These are phyloP conservation scores for Microsporum canis DNA, from an alignment of 2,329 filamentous ascomycete genomes.

Conservation along the genomic window DNA sequence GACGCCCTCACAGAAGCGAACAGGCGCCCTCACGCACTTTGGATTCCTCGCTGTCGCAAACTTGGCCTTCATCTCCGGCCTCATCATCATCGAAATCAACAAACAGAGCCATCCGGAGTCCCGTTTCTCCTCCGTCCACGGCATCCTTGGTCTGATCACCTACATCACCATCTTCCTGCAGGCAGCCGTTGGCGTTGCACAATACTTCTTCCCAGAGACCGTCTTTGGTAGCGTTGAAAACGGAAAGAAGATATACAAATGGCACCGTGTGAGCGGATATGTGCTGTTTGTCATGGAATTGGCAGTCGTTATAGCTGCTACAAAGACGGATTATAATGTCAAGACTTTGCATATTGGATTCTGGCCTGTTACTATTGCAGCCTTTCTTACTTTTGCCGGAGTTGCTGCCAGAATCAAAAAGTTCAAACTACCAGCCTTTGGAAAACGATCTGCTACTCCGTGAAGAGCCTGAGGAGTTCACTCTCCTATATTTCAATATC, in stretches of 20 bases:
- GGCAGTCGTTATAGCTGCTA: constrained; percentile 62
- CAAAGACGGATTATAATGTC: constrained; percentile 62
- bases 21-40: constrained; percentile 55
- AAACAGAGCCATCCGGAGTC: constrained; percentile 55
- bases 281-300: constrained; percentile 57
- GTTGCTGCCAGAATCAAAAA: constrained; percentile 68
- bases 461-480: neutral
- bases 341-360: constrained; percentile 58
- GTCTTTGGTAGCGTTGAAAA: constrained; percentile 68
- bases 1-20: constrained; percentile 59
- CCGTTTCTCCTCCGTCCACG: constrained; percentile 65
- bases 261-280: constrained; percentile 72
- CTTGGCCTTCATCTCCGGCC: constrained; percentile 29
- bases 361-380: constrained; percentile 61
- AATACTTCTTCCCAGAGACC: constrained; percentile 57
- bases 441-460: neutral
- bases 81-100: constrained; percentile 52
- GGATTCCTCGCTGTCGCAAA: constrained; percentile 50
- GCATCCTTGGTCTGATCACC: constrained; percentile 67
- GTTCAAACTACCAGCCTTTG: constrained; percentile 50
- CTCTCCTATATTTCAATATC: neutral
- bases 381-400: constrained; percentile 56
- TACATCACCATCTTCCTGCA: constrained; percentile 61
- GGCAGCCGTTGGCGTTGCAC: constrained; percentile 66
- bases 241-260: constrained; percentile 80